These are phyloP conservation scores for Eutrema heterophyllum DNA, from an alignment of 345 rosid species.

Conservation along the genomic window DNA sequence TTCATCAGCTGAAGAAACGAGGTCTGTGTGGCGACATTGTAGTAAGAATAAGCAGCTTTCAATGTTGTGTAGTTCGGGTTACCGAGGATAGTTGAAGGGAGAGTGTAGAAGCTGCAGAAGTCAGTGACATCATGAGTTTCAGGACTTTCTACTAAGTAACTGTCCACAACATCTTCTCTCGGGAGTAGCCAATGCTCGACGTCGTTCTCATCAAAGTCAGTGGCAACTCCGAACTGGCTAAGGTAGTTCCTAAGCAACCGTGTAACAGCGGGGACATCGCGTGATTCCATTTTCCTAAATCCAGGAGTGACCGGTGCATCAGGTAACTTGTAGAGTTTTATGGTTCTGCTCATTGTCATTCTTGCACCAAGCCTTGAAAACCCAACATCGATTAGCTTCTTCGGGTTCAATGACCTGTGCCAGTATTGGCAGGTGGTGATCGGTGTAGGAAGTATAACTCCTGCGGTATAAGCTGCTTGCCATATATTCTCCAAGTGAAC, in stretches of 20 bases:
- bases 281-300: constrained; percentile 80
- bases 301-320: constrained; percentile 78
- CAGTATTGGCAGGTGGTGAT: constrained; percentile 86
- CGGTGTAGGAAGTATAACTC: constrained; percentile 90
- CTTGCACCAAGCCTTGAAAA: constrained; percentile 87
- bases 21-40: constrained; percentile 77
- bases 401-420: constrained; percentile 96
- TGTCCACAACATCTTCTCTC: constrained; percentile 66
- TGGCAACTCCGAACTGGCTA: constrained; percentile 69
- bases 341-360: constrained; percentile 97
- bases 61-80: constrained; percentile 61
- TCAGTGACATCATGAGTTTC: constrained; percentile 83
- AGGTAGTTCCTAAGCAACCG: constrained; percentile 68
- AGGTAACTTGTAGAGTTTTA: constrained; percentile 78
- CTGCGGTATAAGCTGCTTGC: constrained; percentile 98
- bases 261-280: constrained; percentile 86
- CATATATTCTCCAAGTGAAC: constrained; percentile 89
- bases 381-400: constrained; percentile 95
- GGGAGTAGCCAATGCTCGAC: constrained; percentile 98
- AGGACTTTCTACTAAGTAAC: constrained; percentile 81
- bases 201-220: constrained; percentile 80
- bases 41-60: constrained; percentile 96
- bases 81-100: constrained; percentile 92
- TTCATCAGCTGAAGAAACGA: constrained; percentile 91
- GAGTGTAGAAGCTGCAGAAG: constrained; percentile 92